phyloP scores from a whole-genome alignment of 2,329 filamentous ascomycete species.

The Xylaria sp. region DNA sequence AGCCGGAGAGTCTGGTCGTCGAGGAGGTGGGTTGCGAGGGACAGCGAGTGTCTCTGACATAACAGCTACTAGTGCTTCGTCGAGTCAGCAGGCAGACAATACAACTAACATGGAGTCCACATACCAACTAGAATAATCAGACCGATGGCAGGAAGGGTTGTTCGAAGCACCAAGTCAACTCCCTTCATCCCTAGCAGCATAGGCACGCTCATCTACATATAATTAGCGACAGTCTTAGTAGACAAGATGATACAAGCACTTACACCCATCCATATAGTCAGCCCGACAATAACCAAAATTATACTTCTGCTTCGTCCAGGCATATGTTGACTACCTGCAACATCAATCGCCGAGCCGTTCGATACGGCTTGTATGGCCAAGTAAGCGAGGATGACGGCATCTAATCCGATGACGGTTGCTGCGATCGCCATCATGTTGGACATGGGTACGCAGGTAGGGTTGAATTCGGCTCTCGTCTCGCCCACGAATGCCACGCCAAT shows the following conservation, averaged over 20 bases:
- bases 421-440: slow-evolving; percentile 50
- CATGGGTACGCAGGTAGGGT: slow-evolving; percentile 54
- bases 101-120: slow-evolving; percentile 20
- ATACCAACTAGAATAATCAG: slow-evolving; percentile 53
- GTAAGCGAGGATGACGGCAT: slow-evolving; percentile 48
- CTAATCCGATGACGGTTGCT: slow-evolving; percentile 47
- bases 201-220: slow-evolving; percentile 51
- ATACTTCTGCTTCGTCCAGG: slow-evolving; percentile 44
- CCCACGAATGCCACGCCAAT: slow-evolving; percentile 58
- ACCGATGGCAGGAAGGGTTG: slow-evolving; percentile 54
- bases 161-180: slow-evolving; percentile 48
- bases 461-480: slow-evolving; percentile 56
- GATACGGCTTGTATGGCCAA: slow-evolving; percentile 48
- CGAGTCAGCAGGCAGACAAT: slow-evolving; percentile 20
- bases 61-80: slow-evolving; percentile 44
- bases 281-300: slow-evolving; percentile 45
- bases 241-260: slow-evolving; percentile 34
- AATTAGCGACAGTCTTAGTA: slow-evolving; percentile 19
- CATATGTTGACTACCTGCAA: slow-evolving; percentile 32
- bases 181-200: slow-evolving; percentile 52
- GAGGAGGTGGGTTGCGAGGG: slow-evolving; percentile 35
- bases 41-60: slow-evolving; percentile 41
- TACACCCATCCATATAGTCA: slow-evolving; percentile 59
- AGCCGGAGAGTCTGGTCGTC: slow-evolving; percentile 44
- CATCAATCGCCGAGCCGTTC: slow-evolving; percentile 39